phyloP scores from a whole-genome alignment of 2,329 filamentous ascomycete genomes.

The Geosmithia flava region DNA sequence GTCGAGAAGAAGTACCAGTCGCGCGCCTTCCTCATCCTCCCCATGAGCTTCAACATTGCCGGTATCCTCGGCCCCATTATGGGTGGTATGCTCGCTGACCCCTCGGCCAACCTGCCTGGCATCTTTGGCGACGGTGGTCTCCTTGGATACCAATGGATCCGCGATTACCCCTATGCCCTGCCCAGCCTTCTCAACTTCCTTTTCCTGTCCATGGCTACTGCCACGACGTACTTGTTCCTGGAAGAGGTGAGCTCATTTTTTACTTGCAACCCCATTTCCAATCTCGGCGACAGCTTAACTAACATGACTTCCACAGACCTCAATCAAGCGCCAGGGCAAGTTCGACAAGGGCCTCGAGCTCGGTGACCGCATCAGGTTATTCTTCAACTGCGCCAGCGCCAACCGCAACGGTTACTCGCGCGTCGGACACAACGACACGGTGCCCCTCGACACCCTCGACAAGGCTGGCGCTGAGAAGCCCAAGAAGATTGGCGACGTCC shows the following conservation, averaged over 20 bases:
- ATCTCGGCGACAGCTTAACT: too few species aligned
- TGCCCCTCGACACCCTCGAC: slow-evolving; percentile 1
- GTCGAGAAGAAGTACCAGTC: slow-evolving; percentile 34
- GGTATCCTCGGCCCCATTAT: slow-evolving; percentile 34
- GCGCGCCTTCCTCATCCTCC: slow-evolving; percentile 31
- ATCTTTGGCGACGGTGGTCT: slow-evolving; percentile 48
- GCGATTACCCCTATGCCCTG: slow-evolving; percentile 53
- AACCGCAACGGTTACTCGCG: slow-evolving; percentile 16
- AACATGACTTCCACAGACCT: slow-evolving; percentile 33
- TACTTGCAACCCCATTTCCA: too few species aligned
- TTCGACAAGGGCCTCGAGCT: slow-evolving; percentile 30
- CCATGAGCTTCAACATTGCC: slow-evolving; percentile 35
- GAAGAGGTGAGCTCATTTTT: slow-evolving; percentile 46
- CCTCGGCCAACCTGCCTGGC: slow-evolving; percentile 45
- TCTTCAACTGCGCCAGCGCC: slow-evolving; percentile 13
- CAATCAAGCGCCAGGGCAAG: slow-evolving; percentile 28
- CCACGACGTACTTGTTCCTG: slow-evolving; percentile 48
- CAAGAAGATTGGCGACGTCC: slow-evolving; percentile 7
- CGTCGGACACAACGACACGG: neutral
- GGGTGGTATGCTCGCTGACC: slow-evolving; percentile 58
- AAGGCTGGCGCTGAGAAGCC: slow-evolving; percentile 4
- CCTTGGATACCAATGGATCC: slow-evolving; percentile 53
- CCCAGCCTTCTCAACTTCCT: slow-evolving; percentile 55
- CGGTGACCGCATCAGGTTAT: slow-evolving; percentile 16
- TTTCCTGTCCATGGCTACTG: slow-evolving; percentile 42